phyloP scores from a whole-genome alignment of 345 rosid genomes.

The Bruguiera sexangula region DNA sequence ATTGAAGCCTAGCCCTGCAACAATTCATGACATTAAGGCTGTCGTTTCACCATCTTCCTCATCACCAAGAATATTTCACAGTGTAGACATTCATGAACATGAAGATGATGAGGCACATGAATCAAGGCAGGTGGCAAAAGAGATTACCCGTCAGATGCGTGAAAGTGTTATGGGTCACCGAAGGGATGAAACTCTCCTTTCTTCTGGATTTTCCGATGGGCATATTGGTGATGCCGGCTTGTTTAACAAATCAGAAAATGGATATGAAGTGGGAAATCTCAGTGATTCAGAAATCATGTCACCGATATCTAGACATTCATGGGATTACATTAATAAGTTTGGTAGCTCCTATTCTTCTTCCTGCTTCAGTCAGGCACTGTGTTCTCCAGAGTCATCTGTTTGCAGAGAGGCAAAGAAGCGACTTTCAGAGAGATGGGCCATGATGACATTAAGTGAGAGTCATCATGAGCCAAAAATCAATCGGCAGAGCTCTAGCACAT shows the following conservation, averaged over 20 bases:
- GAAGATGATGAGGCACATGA: conserved; percentile 53
- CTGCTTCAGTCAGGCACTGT: conserved; percentile 64
- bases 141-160: conserved; percentile 47
- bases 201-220: conserved; percentile 84
- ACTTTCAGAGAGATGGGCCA: conserved; percentile 95
- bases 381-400: conserved; percentile 88
- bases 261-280: conserved; percentile 54
- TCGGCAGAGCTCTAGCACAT: conserved; percentile 64
- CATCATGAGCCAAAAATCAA: conserved; percentile 44
- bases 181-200: conserved; percentile 71
- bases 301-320: conserved; percentile 76
- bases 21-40: conserved; percentile 44
- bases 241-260: conserved; percentile 63
- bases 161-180: conserved; percentile 55
- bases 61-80: conserved; percentile 42
- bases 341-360: conserved; percentile 66
- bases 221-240: conserved; percentile 85
- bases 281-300: conserved; percentile 76
- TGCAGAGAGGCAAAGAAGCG: conserved; percentile 72
- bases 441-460: conserved; percentile 66
- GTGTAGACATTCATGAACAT: conserved; percentile 38
- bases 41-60: conserved; percentile 46
- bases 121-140: conserved; percentile 60
- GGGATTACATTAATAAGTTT: conserved; percentile 72
- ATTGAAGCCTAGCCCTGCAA: conserved; percentile 79